Percentiles rank a stretch among this genome's conserved stretches.
Evolutionary conservation across 306 rosid species (phyloP).

Genomic region (Cotoneaster glaucophyllus): DNA sequence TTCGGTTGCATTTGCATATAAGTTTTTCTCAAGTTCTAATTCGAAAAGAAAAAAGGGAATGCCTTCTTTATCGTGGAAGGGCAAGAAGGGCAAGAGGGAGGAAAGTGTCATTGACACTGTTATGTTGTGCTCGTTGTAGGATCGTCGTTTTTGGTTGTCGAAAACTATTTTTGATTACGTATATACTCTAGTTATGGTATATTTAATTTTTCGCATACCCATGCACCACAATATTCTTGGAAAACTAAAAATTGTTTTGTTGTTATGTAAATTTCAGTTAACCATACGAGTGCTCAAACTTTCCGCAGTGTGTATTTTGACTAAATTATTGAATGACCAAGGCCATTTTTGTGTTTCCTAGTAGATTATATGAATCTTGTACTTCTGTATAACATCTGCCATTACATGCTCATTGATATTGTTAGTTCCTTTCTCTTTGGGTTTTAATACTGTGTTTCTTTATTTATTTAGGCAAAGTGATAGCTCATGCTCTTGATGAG

Average conservation of each 20-base stretch:
- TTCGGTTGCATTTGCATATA: too few species aligned
- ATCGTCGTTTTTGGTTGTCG: not conserved
- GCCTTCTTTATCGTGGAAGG: too few species aligned
- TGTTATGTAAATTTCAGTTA: not conserved
- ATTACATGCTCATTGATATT: not conserved
- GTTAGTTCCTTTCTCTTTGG: constrained; percentile 4
- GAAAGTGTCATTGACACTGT: constrained; percentile 90
- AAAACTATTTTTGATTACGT: not conserved
- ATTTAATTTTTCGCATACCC: not conserved
- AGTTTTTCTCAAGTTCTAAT: too few species aligned
- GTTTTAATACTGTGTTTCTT: not conserved
- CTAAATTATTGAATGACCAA: too few species aligned
- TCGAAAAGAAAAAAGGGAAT: too few species aligned
- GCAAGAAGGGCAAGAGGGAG: constrained; percentile 63
- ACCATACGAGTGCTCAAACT: not conserved
- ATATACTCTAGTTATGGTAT: not conserved
- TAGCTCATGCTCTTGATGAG: constrained; percentile 93
- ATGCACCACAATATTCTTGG: not conserved
- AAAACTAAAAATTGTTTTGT: not conserved
- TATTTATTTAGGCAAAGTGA: constrained; percentile 58
- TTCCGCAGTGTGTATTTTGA: not conserved
- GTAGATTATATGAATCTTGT: too few species aligned
- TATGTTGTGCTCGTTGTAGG: constrained; percentile 18
- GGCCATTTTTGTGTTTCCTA: not conserved
- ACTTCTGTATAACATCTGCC: not conserved